Evolutionary conservation across 2,329 filamentous ascomycete species (phyloP).

Genomic region (Alternaria atra): DNA sequence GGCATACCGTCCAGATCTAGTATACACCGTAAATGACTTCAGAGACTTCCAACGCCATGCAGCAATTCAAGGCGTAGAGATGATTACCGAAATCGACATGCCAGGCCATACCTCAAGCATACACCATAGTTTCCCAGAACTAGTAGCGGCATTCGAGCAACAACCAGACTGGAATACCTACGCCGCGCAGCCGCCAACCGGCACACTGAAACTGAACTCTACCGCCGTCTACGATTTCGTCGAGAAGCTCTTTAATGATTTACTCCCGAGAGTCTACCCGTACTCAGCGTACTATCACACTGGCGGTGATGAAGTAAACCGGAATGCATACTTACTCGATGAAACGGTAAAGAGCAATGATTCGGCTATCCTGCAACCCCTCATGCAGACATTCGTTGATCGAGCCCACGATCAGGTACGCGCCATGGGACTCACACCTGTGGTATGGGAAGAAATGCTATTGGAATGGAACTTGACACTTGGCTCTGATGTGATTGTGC

Average conservation of each 20-base stretch:
- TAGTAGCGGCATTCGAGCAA: constrained; percentile 70
- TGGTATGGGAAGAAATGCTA: constrained; percentile 91
- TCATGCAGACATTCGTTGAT: constrained; percentile 81
- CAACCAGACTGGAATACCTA: constrained; percentile 64
- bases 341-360: constrained; percentile 72
- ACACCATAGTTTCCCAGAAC: constrained; percentile 71
- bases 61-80: constrained; percentile 71
- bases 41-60: constrained; percentile 75
- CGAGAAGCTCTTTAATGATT: constrained; percentile 74
- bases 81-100: constrained; percentile 81
- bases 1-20: constrained; percentile 72
- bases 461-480: constrained; percentile 80
- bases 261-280: constrained; percentile 68
- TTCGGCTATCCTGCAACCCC: constrained; percentile 70
- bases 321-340: constrained; percentile 77
- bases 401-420: constrained; percentile 72
- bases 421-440: constrained; percentile 70
- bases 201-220: constrained; percentile 79
- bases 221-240: constrained; percentile 75
- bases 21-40: constrained; percentile 74
- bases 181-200: constrained; percentile 64
- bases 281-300: constrained; percentile 83
- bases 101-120: constrained; percentile 80
- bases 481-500: constrained; percentile 75
- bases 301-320: constrained; percentile 87